phyloP scores from a whole-genome alignment of 2,329 filamentous ascomycete species.

The Trichoderma guizhouense region DNA sequence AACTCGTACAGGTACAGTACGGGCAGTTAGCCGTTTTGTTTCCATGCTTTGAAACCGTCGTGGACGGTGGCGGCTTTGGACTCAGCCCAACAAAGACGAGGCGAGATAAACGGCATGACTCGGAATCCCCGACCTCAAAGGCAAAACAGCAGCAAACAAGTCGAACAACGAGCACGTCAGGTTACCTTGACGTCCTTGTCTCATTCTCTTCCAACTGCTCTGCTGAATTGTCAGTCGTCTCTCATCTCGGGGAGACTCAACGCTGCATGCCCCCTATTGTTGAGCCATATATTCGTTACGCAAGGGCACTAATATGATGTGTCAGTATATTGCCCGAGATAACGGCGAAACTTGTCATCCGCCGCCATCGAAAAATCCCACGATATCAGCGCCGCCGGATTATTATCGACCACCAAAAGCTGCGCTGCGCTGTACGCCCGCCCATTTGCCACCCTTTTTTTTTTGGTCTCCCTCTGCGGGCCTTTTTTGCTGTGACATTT shows the following conservation, averaged over 20 bases:
- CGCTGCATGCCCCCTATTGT: neutral
- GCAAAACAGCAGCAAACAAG: neutral
- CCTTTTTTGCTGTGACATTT: neutral
- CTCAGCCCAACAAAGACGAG: neutral
- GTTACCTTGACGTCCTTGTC: neutral
- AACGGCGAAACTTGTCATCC: slow-evolving; percentile 11
- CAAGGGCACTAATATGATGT: slow-evolving; percentile 13
- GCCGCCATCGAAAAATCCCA: neutral
- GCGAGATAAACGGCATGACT: neutral
- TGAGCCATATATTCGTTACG: neutral
- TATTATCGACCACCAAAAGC: neutral
- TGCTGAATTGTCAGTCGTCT: neutral
- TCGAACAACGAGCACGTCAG: neutral
- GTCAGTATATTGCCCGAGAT: slow-evolving; percentile 12
- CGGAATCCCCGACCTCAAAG: neutral
- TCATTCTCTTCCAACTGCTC: neutral
- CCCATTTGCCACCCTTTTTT: neutral
- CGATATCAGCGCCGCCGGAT: neutral
- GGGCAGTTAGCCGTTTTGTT: neutral
- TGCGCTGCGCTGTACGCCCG: neutral
- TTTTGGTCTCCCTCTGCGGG: neutral
- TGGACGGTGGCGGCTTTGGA: slow-evolving; percentile 7
- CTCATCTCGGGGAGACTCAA: neutral
- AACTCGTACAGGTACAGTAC: neutral
- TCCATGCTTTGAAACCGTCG: neutral